Evolutionary conservation across 768 basidiomycete genomes (phyloP).

Genomic region (Boletus reticulatus): DNA sequence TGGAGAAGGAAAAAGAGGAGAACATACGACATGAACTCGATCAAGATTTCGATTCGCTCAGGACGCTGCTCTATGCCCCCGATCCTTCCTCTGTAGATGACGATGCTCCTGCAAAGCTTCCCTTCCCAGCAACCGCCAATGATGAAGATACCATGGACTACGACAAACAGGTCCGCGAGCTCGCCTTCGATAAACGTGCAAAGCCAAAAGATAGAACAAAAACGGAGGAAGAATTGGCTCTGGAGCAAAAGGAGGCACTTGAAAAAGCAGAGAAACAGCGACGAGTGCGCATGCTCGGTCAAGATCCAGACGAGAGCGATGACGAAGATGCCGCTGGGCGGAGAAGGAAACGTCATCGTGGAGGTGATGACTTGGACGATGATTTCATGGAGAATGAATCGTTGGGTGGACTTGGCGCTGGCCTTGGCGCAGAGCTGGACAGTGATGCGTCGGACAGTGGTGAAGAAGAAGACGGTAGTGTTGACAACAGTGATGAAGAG

Average conservation of each 20-base stretch:
- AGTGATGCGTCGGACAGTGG: conserved; percentile 37
- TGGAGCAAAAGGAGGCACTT: conserved; percentile 82
- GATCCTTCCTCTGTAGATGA: conserved; percentile 45
- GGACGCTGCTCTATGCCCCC: conserved; percentile 64
- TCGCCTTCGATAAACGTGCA: conserved; percentile 91
- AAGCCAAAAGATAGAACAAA: conserved; percentile 95
- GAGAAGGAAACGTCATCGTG: conserved; percentile 53
- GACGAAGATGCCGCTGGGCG: conserved; percentile 45
- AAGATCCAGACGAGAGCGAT: conserved; percentile 65
- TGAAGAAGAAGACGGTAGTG: conserved; percentile 31
- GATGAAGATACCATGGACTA: conserved; percentile 59
- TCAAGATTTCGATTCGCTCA: conserved; percentile 79
- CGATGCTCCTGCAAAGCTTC: conserved; percentile 24
- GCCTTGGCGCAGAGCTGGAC: conserved; percentile 39
- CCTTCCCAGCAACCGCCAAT: not conserved
- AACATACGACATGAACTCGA: conserved; percentile 87
- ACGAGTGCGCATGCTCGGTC: conserved; percentile 80
- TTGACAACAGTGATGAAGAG: conserved; percentile 32
- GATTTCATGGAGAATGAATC: conserved; percentile 59
- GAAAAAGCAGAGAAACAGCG: conserved; percentile 84
- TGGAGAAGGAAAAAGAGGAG: conserved; percentile 82
- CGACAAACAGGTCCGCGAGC: conserved; percentile 87
- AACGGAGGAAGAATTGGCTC: conserved; percentile 91
- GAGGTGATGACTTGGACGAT: conserved; percentile 90
- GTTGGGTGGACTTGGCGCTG: conserved; percentile 30